These are phyloP conservation scores for Ophiocordyceps robertsii DNA, from an alignment of 2,329 filamentous ascomycete genomes.

Conservation along the genomic window DNA sequence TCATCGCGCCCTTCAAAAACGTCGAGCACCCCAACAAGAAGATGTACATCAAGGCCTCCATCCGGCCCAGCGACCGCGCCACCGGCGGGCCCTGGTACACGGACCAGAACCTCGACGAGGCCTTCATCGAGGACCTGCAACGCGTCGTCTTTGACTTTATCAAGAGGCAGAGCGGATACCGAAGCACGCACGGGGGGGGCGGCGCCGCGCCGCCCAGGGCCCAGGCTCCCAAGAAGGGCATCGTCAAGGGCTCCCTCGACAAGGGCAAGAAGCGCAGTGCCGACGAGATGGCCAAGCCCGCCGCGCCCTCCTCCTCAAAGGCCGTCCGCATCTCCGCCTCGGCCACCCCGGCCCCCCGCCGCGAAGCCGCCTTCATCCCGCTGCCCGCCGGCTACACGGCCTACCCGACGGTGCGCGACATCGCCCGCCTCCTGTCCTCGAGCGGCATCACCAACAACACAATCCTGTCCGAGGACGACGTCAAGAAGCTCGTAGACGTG, in stretches of 20 bases:
- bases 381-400: slow-evolving; percentile 54
- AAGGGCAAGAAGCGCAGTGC: slow-evolving; percentile 39
- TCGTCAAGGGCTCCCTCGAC: slow-evolving; percentile 33
- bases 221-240: slow-evolving; percentile 41
- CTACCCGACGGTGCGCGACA: slow-evolving; percentile 70
- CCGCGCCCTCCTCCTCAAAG: slow-evolving; percentile 14
- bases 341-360: slow-evolving; percentile 10
- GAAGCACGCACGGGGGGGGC: slow-evolving; percentile 22
- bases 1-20: slow-evolving; percentile 82
- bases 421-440: slow-evolving; percentile 60
- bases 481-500: slow-evolving; percentile 76
- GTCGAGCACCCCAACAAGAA: slow-evolving; percentile 85
- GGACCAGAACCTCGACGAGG: slow-evolving; percentile 77
- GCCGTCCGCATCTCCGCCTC: slow-evolving; percentile 4
- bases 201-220: slow-evolving; percentile 16
- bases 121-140: slow-evolving; percentile 69
- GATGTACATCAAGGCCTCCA: slow-evolving; percentile 84
- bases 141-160: slow-evolving; percentile 62
- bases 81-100: slow-evolving; percentile 93
- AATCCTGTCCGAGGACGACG: slow-evolving; percentile 57
- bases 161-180: slow-evolving; percentile 57
- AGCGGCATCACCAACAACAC: slow-evolving; percentile 61
- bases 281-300: slow-evolving; percentile 19
- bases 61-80: slow-evolving; percentile 77
- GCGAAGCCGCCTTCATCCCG: slow-evolving; percentile 31